These are phyloP conservation scores for Scopulariopsis brevicaulis DNA, from an alignment of 2,329 filamentous ascomycete species.

Conservation along the genomic window DNA sequence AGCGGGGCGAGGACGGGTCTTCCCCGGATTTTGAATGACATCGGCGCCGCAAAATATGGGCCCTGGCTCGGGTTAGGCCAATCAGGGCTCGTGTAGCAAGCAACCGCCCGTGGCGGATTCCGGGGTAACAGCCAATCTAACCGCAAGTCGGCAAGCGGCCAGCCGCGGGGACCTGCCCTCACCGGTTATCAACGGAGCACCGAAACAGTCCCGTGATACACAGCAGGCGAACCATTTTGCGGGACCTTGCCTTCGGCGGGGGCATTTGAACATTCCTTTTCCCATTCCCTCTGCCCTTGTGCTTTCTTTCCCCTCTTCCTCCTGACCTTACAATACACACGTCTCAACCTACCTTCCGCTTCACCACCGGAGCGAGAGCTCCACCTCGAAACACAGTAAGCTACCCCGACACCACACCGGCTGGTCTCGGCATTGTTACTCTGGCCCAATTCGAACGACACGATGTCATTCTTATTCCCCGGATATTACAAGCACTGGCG, in stretches of 20 bases:
- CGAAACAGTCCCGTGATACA: background rate
- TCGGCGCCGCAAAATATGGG: no score
- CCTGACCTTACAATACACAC: background rate
- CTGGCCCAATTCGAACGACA: background rate
- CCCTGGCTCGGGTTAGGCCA: no score
- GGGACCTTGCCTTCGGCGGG: background rate
- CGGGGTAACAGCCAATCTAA: background rate
- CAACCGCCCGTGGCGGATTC: background rate
- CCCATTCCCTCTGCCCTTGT: background rate
- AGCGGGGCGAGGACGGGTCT: background rate
- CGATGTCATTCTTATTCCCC: conserved; percentile 1
- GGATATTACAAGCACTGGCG: conserved; percentile 1
- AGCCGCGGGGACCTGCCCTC: background rate
- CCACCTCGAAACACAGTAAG: background rate
- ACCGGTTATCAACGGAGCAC: background rate
- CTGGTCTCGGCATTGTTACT: background rate
- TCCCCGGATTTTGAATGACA: no score
- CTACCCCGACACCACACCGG: background rate
- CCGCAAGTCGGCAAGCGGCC: background rate
- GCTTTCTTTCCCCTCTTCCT: background rate
- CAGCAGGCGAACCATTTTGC: background rate
- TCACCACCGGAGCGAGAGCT: background rate
- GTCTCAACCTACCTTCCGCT: background rate
- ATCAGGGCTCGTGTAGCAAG: no score
- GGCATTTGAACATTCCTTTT: background rate